Conservation (phyloP, 345 rosid species). For the Syzygium aromaticum region DNA sequence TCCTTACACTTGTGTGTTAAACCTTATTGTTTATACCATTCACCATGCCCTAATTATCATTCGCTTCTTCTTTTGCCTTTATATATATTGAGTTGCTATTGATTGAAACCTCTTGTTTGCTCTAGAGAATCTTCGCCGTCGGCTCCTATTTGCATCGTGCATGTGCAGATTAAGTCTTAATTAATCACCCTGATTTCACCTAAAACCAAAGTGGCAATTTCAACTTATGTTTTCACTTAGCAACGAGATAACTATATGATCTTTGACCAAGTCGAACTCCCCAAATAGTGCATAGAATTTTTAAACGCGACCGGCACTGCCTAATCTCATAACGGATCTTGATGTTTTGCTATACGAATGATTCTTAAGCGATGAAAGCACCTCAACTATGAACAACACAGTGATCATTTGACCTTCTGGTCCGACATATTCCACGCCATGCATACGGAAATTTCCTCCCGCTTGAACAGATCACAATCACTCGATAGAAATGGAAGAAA, state of each 20-base stretch:
- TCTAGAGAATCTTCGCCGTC: not conserved
- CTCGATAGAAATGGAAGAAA: not conserved
- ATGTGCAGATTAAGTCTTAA: not conserved
- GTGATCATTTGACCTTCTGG: not conserved
- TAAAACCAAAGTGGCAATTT: not conserved
- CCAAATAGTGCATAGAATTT: not conserved
- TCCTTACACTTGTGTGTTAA: not conserved
- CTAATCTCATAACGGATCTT: not conserved
- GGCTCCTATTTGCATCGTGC: not conserved
- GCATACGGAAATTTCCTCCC: not conserved
- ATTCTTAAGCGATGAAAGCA: not conserved
- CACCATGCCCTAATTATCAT: not conserved
- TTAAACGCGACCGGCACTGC: too few species aligned
- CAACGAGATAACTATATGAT: not conserved
- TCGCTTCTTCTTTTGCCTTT: not conserved
- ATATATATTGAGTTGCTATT: not conserved
- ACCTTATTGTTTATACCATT: not conserved
- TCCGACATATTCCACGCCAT: not conserved
- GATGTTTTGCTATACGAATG: not conserved
- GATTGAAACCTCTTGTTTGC: not conserved
- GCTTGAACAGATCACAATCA: not conserved
- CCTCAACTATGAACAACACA: not conserved
- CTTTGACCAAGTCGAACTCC: not conserved
- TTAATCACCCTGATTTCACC: not conserved
- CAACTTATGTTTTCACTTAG: not conserved